Evolutionary conservation across 2,329 filamentous ascomycete species (phyloP).

Genomic region (Paramyrothecium sp.): DNA sequence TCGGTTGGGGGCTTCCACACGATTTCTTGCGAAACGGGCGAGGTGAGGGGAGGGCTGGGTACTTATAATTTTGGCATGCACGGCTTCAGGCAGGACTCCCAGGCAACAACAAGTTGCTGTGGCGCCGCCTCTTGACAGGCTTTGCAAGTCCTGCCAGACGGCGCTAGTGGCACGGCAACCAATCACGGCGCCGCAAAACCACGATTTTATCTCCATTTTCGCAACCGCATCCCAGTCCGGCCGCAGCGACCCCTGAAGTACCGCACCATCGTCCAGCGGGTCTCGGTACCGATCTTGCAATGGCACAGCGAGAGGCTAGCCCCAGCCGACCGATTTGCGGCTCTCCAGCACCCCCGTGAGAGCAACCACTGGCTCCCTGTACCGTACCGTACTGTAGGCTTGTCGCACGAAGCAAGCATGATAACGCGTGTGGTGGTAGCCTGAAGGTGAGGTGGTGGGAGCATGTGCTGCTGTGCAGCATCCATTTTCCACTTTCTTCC

Average conservation of each 20-base stretch:
- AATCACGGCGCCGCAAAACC: conserved; percentile 32
- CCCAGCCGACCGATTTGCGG: background rate
- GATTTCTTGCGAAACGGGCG: conserved; percentile 44
- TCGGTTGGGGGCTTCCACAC: conserved; percentile 56
- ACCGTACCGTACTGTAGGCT: too few relatives aligned
- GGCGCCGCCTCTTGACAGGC: conserved; percentile 38
- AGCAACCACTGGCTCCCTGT: background rate
- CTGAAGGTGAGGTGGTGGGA: too few relatives aligned
- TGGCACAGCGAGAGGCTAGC: background rate
- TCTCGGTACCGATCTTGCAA: conserved; percentile 13
- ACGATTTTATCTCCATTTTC: conserved; percentile 39
- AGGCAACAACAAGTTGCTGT: conserved; percentile 43
- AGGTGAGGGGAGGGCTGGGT: conserved; percentile 51
- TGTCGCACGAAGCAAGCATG: too few relatives aligned
- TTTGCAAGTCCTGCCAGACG: conserved; percentile 34
- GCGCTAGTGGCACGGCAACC: conserved; percentile 31
- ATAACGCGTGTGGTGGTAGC: too few relatives aligned
- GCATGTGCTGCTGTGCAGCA: background rate
- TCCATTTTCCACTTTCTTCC: background rate
- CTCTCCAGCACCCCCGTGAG: background rate
- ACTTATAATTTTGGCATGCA: conserved; percentile 54
- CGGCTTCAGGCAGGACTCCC: conserved; percentile 35
- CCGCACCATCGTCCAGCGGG: conserved; percentile 25
- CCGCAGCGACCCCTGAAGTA: conserved; percentile 37
- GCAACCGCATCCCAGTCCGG: conserved; percentile 28